phyloP scores from a whole-genome alignment of 345 rosid genomes.

The Eucalyptus virginea region DNA sequence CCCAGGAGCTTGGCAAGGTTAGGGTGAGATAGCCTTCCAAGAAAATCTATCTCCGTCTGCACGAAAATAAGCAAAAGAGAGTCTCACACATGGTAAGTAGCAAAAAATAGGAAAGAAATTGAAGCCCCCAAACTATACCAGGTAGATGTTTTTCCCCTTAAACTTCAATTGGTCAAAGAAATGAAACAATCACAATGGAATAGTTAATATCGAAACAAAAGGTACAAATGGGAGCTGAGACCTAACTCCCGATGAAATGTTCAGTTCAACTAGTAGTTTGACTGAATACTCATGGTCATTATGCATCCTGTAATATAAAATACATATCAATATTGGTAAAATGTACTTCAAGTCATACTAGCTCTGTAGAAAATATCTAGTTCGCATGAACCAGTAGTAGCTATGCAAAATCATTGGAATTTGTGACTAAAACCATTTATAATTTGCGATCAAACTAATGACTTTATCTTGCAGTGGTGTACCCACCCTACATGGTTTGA shows the following conservation, averaged over 20 bases:
- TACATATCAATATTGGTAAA: not conserved
- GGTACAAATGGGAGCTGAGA: not conserved
- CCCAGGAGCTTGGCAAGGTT: not conserved
- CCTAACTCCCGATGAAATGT: not conserved
- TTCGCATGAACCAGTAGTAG: accelerated
- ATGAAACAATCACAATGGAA: not conserved
- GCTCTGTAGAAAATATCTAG: not conserved
- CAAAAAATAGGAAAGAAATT: accelerated
- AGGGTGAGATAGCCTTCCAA: not conserved
- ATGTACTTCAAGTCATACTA: not conserved
- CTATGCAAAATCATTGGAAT: not conserved
- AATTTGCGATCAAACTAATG: not conserved
- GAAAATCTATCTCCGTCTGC: not conserved
- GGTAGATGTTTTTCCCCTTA: not conserved
- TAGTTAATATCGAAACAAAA: not conserved
- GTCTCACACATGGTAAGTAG: not conserved
- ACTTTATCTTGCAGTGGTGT: not conserved
- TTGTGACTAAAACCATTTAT: too few relatives aligned
- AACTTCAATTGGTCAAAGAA: not conserved
- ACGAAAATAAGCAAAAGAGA: not conserved
- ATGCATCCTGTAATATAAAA: not conserved
- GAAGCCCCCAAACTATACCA: not conserved
- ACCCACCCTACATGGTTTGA: not conserved
- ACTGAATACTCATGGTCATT: accelerated
- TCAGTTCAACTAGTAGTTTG: not conserved